These are phyloP conservation scores for Microbotryomycetes sp. DNA, from an alignment of 1,284 basidiomycete species.

Conservation along the genomic window DNA sequence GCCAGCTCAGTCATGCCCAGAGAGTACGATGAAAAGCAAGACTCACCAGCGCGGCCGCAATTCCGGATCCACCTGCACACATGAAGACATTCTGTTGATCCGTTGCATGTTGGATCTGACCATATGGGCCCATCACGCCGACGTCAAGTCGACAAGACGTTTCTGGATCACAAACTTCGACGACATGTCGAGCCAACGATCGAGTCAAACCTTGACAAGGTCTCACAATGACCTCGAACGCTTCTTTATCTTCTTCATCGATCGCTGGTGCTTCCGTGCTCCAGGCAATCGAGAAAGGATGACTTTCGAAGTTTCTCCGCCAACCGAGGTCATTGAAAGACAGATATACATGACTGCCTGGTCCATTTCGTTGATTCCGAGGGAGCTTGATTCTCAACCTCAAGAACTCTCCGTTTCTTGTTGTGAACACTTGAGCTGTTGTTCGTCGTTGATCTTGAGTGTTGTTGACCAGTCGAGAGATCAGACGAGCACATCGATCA, in stretches of 20 bases:
- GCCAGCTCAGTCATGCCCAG: too few species aligned
- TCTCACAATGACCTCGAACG: background rate
- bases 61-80: background rate
- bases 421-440: too few species aligned
- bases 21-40: background rate
- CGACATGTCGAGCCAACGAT: too few species aligned
- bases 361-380: too few species aligned
- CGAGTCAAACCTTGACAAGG: background rate
- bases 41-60: background rate
- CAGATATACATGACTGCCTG: background rate
- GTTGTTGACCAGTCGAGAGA: background rate
- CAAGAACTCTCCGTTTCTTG: too few species aligned
- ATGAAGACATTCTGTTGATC: background rate
- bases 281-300: background rate
- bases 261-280: background rate
- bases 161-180: too few species aligned
- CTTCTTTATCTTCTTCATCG: background rate
- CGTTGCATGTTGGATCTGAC: background rate
- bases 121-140: background rate
- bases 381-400: too few species aligned
- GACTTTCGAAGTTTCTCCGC: background rate
- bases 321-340: background rate
- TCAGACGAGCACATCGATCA: background rate
- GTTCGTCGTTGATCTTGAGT: too few species aligned
- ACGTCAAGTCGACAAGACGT: too few species aligned